Evolutionary conservation across 208 protist genomes (phyloP).

Genomic region (Wallacemonas sp.): DNA sequence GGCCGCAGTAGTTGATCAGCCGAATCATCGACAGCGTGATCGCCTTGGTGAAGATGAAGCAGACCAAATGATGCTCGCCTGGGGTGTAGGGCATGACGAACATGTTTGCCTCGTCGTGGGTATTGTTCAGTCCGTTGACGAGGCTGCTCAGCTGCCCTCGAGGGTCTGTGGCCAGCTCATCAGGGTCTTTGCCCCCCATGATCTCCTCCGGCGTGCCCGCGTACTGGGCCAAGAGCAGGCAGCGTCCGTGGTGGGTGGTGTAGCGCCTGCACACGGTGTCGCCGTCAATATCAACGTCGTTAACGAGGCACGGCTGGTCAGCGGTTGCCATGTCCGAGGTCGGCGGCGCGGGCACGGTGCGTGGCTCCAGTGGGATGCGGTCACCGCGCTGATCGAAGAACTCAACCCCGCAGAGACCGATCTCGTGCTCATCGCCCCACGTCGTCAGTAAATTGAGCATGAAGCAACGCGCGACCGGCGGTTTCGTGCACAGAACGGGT

Average conservation of each 20-base stretch:
- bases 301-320: background rate
- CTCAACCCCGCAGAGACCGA: slow-evolving; percentile 91
- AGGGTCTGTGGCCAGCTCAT: slow-evolving; percentile 16
- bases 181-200: background rate
- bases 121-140: slow-evolving; percentile 70
- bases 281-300: slow-evolving; percentile 1
- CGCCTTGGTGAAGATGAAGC: slow-evolving; percentile 55
- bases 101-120: slow-evolving; percentile 83
- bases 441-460: slow-evolving; percentile 71
- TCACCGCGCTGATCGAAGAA: slow-evolving; percentile 80
- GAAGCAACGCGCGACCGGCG: slow-evolving; percentile 59
- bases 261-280: background rate
- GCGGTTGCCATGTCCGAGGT: background rate
- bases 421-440: slow-evolving; percentile 89
- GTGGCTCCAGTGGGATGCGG: slow-evolving; percentile 36
- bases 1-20: slow-evolving; percentile 90
- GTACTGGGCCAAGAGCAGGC: slow-evolving; percentile 23
- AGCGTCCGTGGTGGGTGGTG: background rate
- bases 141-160: slow-evolving; percentile 67
- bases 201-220: slow-evolving; percentile 21
- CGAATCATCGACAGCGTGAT: slow-evolving; percentile 76
- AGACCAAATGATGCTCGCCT: slow-evolving; percentile 60
- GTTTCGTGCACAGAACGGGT: slow-evolving; percentile 30
- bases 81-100: slow-evolving; percentile 81
- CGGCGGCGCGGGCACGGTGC: background rate